Evolutionary conservation across 768 basidiomycete genomes (phyloP), one percentile per base, ranked within the genome.

Genomic region (Lentinula sp.): DNA sequence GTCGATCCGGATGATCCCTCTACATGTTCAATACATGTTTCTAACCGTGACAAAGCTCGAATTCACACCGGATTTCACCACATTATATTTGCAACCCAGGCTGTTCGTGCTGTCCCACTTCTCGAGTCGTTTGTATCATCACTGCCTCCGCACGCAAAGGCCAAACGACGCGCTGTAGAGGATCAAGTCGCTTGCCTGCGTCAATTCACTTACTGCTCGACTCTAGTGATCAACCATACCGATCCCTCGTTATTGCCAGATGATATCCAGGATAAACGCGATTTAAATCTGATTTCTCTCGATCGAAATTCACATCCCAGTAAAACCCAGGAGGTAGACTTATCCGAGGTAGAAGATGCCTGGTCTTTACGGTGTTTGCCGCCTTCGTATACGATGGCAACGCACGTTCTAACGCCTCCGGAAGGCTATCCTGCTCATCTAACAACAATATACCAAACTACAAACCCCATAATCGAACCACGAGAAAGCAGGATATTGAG

Each of bases 51-150:
- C 16, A 68, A 73, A 4, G 42, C 64, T 9, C 64, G 60, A 16
- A 68, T 71, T 1, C 70, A 76, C 63, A 39, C 65, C 5, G 85
- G 83, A 6, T 91, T 91, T 66, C 79, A 83, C 53, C 85, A 88
- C 67, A 72, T 93, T 61, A 73, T 91, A 5, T 77, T 91, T 53
- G 89, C 87, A 5, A 91, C 90, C 0, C 89, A 91, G 69, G 89
- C 89, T 5, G 82, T 82, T 52, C 80, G 83, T 32, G 88, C 87
- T 13, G 70, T 76, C 13, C 76, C 77, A 5, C 71, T 91, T 4
- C 71, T 91, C 13, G 69, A 71, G 0, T 75, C 76, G 0, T 86
- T 84, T 63, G 68, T 72, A 1, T 62, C 75, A 13, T 74, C 78
- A 11, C 69, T 85, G 2, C 70, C 75, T 1, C 52, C 62, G 10